Evolutionary conservation across 345 rosid genomes (phyloP).

Genomic region (Microthlaspi erraticum): DNA sequence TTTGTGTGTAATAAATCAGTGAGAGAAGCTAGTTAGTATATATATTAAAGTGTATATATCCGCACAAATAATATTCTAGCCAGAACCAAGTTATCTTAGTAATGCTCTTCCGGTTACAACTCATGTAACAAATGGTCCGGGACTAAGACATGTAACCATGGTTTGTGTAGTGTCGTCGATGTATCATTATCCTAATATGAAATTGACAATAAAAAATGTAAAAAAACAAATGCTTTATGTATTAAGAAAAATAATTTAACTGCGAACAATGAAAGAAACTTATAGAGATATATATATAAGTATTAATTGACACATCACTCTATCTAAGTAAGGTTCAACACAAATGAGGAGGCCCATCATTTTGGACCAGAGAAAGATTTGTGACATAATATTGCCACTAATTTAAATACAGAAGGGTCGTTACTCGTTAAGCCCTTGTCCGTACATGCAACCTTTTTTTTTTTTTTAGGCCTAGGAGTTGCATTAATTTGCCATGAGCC

Average conservation of each 20-base stretch:
- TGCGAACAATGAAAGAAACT: background rate
- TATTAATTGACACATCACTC: constrained; percentile 1
- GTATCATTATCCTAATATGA: too few species aligned
- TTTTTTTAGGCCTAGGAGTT: constrained; percentile 2
- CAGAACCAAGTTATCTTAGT: too few species aligned
- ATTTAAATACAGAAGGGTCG: background rate
- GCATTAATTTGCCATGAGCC: background rate
- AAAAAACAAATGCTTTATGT: too few species aligned
- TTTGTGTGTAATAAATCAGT: constrained; percentile 27
- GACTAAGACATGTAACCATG: too few species aligned
- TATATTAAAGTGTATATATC: too few species aligned
- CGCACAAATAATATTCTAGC: too few species aligned
- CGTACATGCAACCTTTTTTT: background rate
- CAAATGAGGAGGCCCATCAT: background rate
- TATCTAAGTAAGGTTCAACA: constrained; percentile 5
- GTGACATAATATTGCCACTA: constrained; percentile 10
- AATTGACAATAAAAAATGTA: too few species aligned
- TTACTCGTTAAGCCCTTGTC: background rate
- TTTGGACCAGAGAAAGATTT: background rate
- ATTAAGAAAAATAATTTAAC: background rate
- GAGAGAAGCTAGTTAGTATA: constrained; percentile 19
- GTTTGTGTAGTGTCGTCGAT: too few species aligned
- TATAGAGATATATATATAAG: background rate
- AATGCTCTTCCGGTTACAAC: too few species aligned
- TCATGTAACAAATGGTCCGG: too few species aligned